phyloP scores from a whole-genome alignment of 768 basidiomycete genomes.

The Erythrobasidium yunnanense region DNA sequence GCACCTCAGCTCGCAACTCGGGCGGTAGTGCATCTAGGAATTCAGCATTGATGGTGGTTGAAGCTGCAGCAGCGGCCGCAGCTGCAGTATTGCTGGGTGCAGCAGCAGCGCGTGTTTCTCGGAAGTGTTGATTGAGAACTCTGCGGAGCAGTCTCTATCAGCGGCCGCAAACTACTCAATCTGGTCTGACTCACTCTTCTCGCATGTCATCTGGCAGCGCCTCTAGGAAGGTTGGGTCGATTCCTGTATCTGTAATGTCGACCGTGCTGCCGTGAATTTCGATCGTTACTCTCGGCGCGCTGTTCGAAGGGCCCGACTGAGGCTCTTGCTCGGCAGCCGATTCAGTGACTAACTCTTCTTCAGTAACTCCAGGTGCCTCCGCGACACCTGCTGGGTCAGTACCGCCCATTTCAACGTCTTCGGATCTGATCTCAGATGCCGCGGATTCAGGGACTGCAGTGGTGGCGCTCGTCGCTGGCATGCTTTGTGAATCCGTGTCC shows the following conservation, averaged over 20 bases:
- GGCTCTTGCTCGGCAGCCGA: constrained; percentile 23
- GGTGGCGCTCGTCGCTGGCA: no score
- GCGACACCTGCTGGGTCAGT: constrained; percentile 30
- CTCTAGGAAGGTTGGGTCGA: constrained; percentile 94
- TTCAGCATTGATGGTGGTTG: constrained; percentile 83
- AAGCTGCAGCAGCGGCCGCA: constrained; percentile 53
- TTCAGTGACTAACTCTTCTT: neutral
- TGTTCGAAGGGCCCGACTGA: constrained; percentile 32
- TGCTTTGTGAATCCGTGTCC: no score
- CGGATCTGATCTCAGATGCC: no score
- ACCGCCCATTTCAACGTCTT: no score
- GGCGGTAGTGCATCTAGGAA: constrained; percentile 93
- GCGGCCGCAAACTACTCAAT: neutral
- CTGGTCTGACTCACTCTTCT: constrained; percentile 51
- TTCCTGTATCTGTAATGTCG: constrained; percentile 96
- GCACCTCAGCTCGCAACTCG: constrained; percentile 89
- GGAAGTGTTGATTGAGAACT: constrained; percentile 89
- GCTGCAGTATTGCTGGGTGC: no score
- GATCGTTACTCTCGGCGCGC: constrained; percentile 59
- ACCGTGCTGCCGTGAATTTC: constrained; percentile 82
- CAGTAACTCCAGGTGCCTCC: constrained; percentile 34
- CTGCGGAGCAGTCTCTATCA: neutral
- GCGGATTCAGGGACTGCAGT: no score
- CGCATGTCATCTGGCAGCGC: constrained; percentile 97
- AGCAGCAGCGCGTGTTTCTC: constrained; percentile 71